A percentile compares a stretch with the other conserved stretches of the same genome.
Evolutionary conservation across 371 early-diverging fungal species (phyloP).

Genomic region (Mucor racemosus): DNA sequence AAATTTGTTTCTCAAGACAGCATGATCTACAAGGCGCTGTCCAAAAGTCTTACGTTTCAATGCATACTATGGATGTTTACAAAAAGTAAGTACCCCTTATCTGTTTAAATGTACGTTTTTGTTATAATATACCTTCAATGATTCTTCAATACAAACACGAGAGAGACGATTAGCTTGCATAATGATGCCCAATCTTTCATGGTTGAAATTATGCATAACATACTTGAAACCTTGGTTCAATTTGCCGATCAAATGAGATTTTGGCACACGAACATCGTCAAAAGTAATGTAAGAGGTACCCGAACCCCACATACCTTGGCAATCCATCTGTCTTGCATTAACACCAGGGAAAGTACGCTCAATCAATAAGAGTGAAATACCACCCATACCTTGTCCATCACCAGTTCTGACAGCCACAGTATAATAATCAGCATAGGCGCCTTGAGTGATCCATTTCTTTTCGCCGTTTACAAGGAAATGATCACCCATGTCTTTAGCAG

Average conservation of each 20-base stretch:
- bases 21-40: constrained; percentile 75
- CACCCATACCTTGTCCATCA: constrained; percentile 84
- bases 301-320: constrained; percentile 77
- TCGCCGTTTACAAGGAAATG: constrained; percentile 83
- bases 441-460: constrained; percentile 91
- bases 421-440: constrained; percentile 81
- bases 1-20: constrained; percentile 73
- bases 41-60: constrained; percentile 89
- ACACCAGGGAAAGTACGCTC: constrained; percentile 87
- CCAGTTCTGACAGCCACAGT: constrained; percentile 70
- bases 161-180: constrained; percentile 88
- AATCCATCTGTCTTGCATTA: constrained; percentile 77
- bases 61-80: constrained; percentile 57
- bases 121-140: constrained; percentile 61
- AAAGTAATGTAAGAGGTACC: constrained; percentile 79
- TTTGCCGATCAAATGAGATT: constrained; percentile 81
- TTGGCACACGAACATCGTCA: constrained; percentile 90
- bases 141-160: constrained; percentile 87
- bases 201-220: constrained; percentile 79
- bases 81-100: too few species aligned
- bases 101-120: neutral
- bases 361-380: constrained; percentile 78
- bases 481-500: constrained; percentile 77
- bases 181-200: constrained; percentile 79
- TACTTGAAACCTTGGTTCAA: constrained; percentile 89